Evolutionary conservation across 2,329 filamentous ascomycete species (phyloP).

Genomic region (Neoscytalidium dimidiatum): DNA sequence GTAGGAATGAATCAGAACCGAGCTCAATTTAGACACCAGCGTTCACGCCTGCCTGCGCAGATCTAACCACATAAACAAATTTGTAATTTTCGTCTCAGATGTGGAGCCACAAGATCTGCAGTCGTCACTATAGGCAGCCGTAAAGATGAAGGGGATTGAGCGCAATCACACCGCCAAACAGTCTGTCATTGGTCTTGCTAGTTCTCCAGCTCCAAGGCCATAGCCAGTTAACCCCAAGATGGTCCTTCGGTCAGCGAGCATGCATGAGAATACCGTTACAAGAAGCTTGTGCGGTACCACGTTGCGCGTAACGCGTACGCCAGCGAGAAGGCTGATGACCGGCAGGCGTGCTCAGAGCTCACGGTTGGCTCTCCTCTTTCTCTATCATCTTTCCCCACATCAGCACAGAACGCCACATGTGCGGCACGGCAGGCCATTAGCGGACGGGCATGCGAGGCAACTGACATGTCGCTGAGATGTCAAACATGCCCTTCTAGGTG

Average conservation of each 20-base stretch:
- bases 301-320: not conserved
- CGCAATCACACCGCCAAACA: no score
- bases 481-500: not conserved
- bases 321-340: not conserved
- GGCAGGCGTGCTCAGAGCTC: not conserved
- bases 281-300: not conserved
- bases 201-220: not conserved
- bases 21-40: no score
- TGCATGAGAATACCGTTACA: not conserved
- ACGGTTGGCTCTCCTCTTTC: not conserved
- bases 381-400: not conserved
- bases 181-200: no score
- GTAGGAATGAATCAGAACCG: no score
- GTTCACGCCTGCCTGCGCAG: no score
- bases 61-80: no score
- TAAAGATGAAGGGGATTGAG: no score
- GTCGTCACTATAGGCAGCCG: no score
- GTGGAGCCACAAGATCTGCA: no score
- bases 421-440: not conserved
- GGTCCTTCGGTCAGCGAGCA: not conserved
- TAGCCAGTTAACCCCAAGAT: no score
- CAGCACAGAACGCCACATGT: not conserved
- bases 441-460: not conserved
- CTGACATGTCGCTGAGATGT: not conserved
- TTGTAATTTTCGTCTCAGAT: no score